Evolutionary conservation across 202 grass and related monocot genomes (phyloP).

Genomic region (Eragrostis tef): DNA sequence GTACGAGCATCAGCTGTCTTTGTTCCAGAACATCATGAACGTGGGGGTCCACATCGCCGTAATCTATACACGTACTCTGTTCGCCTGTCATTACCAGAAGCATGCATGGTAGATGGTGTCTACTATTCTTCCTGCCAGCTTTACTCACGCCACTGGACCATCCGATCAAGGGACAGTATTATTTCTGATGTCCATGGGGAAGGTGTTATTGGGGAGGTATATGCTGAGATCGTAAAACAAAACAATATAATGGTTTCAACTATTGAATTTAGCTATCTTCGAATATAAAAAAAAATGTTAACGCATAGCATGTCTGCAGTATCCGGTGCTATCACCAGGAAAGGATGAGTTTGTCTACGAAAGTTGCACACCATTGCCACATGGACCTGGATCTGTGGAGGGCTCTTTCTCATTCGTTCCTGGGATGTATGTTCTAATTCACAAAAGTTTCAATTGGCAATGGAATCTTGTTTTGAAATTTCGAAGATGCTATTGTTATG

Average conservation of each 20-base stretch:
- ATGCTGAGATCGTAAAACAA: not conserved
- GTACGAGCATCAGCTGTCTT: slow-evolving; percentile 88
- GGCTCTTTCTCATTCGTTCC: slow-evolving; percentile 91
- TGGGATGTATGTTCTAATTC: slow-evolving; percentile 62
- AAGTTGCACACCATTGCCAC: slow-evolving; percentile 62
- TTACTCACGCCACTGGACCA: slow-evolving; percentile 76
- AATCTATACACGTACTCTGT: slow-evolving; percentile 72
- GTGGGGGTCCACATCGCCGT: not conserved
- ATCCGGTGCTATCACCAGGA: slow-evolving; percentile 66
- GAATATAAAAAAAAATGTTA: not conserved
- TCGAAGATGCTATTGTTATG: not conserved
- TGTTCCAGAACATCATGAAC: slow-evolving; percentile 62
- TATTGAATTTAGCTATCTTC: not conserved
- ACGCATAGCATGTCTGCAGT: slow-evolving; percentile 60
- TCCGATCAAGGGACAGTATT: slow-evolving; percentile 54
- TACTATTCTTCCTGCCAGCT: slow-evolving; percentile 85
- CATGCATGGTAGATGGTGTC: slow-evolving; percentile 71
- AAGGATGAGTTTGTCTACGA: slow-evolving; percentile 89
- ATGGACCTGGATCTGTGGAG: slow-evolving; percentile 70
- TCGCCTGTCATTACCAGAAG: slow-evolving; percentile 83
- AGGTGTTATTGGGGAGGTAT: slow-evolving; percentile 90
- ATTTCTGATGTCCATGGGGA: slow-evolving; percentile 62
- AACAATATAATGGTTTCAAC: not conserved
- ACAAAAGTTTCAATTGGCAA: not conserved
- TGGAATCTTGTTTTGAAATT: not conserved